phyloP scores from a whole-genome alignment of 2,329 filamentous ascomycete species.

The Fusarium caatingaense region DNA sequence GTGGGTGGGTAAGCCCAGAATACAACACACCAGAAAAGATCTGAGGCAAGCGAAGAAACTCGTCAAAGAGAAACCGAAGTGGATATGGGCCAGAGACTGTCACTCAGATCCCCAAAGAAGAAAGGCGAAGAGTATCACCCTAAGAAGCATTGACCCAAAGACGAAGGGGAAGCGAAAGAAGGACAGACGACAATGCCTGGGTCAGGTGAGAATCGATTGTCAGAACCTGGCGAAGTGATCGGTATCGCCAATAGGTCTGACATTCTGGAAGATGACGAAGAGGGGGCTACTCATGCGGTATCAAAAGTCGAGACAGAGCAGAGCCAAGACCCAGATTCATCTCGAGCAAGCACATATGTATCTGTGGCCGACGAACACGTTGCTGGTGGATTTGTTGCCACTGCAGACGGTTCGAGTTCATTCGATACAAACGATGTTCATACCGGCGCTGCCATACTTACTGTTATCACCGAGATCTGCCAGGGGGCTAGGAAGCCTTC shows the following conservation, averaged over 20 bases:
- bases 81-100: neutral
- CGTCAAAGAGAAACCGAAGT: neutral
- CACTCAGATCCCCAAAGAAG: neutral
- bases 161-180: neutral
- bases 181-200: neutral
- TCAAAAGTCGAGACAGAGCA: neutral
- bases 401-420: no score
- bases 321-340: neutral
- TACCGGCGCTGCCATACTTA: conserved; percentile 2
- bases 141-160: neutral
- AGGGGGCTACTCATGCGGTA: neutral
- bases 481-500: neutral
- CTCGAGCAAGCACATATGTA: neutral
- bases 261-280: neutral
- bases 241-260: neutral
- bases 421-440: conserved; percentile 7
- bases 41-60: neutral
- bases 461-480: conserved; percentile 13
- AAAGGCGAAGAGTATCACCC: neutral
- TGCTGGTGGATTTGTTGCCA: neutral
- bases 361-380: neutral
- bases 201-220: neutral
- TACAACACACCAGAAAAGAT: neutral
- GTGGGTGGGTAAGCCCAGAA: conserved; percentile 18
- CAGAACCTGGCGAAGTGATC: neutral